These are phyloP conservation scores for Magnusiomyces magnusii DNA, from an alignment of 1,139 yeast species.

Conservation along the genomic window DNA sequence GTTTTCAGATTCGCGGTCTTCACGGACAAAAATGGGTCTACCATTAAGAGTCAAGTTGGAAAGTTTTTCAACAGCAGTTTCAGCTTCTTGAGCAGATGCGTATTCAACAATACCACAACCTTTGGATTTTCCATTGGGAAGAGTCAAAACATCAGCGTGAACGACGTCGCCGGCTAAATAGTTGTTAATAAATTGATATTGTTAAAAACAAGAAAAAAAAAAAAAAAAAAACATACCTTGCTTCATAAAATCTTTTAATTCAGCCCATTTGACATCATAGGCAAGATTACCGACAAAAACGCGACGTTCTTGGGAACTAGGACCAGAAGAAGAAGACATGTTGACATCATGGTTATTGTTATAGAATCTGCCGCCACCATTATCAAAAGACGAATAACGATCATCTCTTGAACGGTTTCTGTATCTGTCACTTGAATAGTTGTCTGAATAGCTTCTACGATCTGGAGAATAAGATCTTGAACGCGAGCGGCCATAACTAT, in stretches of 20 bases:
- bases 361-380: neutral
- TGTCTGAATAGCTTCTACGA: neutral
- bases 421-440: neutral
- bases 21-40: slow-evolving; percentile 84
- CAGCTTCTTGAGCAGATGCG: slow-evolving; percentile 57
- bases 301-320: slow-evolving; percentile 32
- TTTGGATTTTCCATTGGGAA: slow-evolving; percentile 72
- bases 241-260: slow-evolving; percentile 56
- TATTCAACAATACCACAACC: slow-evolving; percentile 81
- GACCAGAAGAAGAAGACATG: neutral
- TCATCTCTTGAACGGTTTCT: slow-evolving; percentile 4
- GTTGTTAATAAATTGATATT: neutral
- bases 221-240: slow-evolving; percentile 29
- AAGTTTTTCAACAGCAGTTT: slow-evolving; percentile 61
- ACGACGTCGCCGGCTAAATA: slow-evolving; percentile 57
- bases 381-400: slow-evolving; percentile 1
- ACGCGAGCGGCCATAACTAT: slow-evolving; percentile 3
- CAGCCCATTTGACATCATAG: slow-evolving; percentile 53
- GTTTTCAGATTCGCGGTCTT: slow-evolving; percentile 36
- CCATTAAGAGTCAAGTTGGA: slow-evolving; percentile 65
- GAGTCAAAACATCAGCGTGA: slow-evolving; percentile 81
- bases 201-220: neutral
- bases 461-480: slow-evolving; percentile 7
- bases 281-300: slow-evolving; percentile 55
- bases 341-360: neutral